A percentile compares a stretch with the other conserved stretches of the same genome.
Conservation (phyloP, 2,329 filamentous ascomycete species). For the Xylaria sp. region DNA sequence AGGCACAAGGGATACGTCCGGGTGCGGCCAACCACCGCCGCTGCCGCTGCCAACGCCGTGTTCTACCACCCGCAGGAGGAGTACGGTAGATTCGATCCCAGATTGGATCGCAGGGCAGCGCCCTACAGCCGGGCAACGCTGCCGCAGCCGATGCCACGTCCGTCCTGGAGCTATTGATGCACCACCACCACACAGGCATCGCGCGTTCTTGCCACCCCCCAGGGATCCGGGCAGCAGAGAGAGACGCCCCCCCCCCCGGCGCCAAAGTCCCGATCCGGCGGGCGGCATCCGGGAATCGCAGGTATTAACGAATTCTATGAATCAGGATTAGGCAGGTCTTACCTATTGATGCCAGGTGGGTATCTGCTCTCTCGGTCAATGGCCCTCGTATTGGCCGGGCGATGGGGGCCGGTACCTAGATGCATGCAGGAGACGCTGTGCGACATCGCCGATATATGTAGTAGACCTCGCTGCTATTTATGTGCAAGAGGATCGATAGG, state of each 20-base stretch:
- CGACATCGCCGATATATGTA: background rate
- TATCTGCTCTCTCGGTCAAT: background rate
- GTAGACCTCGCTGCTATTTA: background rate
- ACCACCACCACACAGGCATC: too few species aligned
- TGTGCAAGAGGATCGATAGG: background rate
- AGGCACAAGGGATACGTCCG: slow-evolving; percentile 18
- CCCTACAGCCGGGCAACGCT: slow-evolving; percentile 21
- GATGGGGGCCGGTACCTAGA: background rate
- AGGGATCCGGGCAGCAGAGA: too few species aligned
- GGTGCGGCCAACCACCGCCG: slow-evolving; percentile 15
- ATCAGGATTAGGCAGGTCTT: too few species aligned
- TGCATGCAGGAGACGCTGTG: background rate
- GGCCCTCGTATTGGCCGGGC: background rate
- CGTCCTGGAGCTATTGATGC: slow-evolving; percentile 10
- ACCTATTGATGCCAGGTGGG: background rate
- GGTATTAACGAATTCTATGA: background rate
- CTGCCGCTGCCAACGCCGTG: slow-evolving; percentile 24
- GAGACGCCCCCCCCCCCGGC: too few species aligned
- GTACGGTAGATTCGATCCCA: too few species aligned
- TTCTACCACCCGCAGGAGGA: slow-evolving; percentile 20
- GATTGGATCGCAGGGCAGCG: slow-evolving; percentile 15
- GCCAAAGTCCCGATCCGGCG: background rate
- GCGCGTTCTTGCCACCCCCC: background rate
- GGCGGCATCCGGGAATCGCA: background rate
- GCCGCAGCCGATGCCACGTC: slow-evolving; percentile 21